Percentiles rank a stretch among this genome's conserved stretches.
phyloP scores from a whole-genome alignment of 495 filamentous ascomycete species.

The Xylaria grammica region DNA sequence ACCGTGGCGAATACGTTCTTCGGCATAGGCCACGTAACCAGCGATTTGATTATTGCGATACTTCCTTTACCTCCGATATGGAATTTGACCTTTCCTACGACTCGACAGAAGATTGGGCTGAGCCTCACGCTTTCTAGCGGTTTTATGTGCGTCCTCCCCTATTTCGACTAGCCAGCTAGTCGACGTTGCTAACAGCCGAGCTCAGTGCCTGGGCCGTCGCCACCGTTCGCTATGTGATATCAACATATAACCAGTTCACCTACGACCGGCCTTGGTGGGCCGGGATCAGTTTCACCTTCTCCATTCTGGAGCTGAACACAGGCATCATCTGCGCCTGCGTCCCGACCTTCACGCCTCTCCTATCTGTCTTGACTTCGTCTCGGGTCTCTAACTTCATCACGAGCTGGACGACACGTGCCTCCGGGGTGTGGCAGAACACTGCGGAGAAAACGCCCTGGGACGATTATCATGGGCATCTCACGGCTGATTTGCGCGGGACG shows the following conservation, averaged over 20 bases:
- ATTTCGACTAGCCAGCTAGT: not conserved
- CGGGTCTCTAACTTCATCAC: conserved; percentile 21
- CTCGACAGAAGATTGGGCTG: conserved; percentile 37
- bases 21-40: conserved; percentile 34
- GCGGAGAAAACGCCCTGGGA: conserved; percentile 26
- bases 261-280: conserved; percentile 43
- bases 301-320: conserved; percentile 50
- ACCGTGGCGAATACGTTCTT: conserved; percentile 38
- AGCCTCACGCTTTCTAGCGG: conserved; percentile 36
- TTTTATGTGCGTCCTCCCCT: conserved; percentile 29
- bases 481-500: not conserved
- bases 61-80: conserved; percentile 37
- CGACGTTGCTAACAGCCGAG: conserved; percentile 15
- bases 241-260: conserved; percentile 36
- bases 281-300: conserved; percentile 42
- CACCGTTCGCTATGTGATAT: conserved; percentile 41
- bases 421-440: conserved; percentile 22
- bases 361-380: conserved; percentile 26
- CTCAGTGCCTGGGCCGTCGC: conserved; percentile 45
- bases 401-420: conserved; percentile 28
- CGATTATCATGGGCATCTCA: conserved; percentile 9
- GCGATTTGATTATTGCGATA: conserved; percentile 40
- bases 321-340: conserved; percentile 48
- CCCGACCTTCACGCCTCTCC: conserved; percentile 40
- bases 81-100: conserved; percentile 33